Base-by-base conservation (phyloP, 352 stramenopile species). In the Phytopythium boreale region DNA sequence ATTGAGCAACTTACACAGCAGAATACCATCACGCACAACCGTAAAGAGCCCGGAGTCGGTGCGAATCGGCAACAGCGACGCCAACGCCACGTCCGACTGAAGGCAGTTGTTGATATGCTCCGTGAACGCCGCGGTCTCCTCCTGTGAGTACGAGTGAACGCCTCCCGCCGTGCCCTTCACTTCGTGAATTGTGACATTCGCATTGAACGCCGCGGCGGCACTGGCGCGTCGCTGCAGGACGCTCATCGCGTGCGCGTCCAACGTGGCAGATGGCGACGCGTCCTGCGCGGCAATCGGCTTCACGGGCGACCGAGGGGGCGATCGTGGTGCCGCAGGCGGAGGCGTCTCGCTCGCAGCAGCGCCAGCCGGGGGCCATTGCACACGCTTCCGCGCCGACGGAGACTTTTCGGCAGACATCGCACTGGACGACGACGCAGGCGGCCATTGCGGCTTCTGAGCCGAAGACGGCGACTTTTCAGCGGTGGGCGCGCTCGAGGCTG, bases 1-100 rank as follows among this genome's bases (percentile, higher is more conserved):
- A 62, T 97, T 98, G 39, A 98, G 90, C 37, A 98, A 74, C 68
- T 97, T 97, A 77, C 90, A 96, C n/a, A 97, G 71, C 55, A 97
- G 52, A 6, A 97, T 80, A 41, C 90, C 92, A 62, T 98, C 88
- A 31, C 77, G 79, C 52, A 96, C 87, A 8, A 82, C 80, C 20
- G 62, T 56, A 73, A 98, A 98, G 4, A 98, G 67, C 10, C 85
- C 89, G 31, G 87, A 77, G 15, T 94, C 68, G 46, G 87, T 69
- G 55, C 88, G 73, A 61, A 97, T 95, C 2, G 91, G 91, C 51
- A 97, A 67, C 37, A 89, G 31, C 15, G 68, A 59, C 1, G 73
- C 69, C 14, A 97, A 69, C 39, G 92, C 84, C 37, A 72, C 68
- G 59, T 97, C 90, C 12, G 77, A 56, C 6, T 76, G 63, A 46